A percentile compares a stretch with the other conserved stretches of the same genome.
Conservation (phyloP, 257 asterid species). For the Ballota nigra region DNA sequence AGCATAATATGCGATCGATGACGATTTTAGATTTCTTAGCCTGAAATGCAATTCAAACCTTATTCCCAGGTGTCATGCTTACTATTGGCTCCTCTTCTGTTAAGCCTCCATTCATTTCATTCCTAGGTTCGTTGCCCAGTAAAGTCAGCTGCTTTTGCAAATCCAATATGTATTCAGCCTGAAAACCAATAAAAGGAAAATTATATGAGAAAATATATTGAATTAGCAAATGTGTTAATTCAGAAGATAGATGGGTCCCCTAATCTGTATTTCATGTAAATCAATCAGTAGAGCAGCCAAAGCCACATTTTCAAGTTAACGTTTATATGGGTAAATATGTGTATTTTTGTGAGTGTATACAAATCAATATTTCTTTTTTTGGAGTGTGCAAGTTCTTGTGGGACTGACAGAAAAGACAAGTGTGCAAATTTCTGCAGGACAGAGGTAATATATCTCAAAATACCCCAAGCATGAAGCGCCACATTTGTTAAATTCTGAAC, state of each 20-base stretch:
- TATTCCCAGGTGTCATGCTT: constrained; percentile 68
- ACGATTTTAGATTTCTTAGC: no score
- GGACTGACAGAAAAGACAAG: no score
- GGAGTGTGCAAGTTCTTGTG: no score
- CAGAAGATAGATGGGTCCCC: not conserved
- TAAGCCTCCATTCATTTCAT: constrained; percentile 59
- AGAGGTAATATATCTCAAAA: no score
- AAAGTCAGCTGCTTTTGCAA: constrained; percentile 90
- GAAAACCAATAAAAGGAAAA: constrained; percentile 24
- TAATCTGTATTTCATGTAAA: not conserved
- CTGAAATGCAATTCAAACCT: constrained; percentile 42
- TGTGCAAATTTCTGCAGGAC: no score
- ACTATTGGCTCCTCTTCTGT: constrained; percentile 72
- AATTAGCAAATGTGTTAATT: not conserved
- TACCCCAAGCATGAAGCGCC: no score
- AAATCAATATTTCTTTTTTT: no score
- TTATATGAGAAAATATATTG: not conserved
- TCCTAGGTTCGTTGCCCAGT: constrained; percentile 68
- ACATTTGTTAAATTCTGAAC: no score
- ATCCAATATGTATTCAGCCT: constrained; percentile 93
- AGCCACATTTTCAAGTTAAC: not conserved
- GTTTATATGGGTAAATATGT: no score
- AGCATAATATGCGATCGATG: not conserved
- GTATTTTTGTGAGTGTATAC: no score
- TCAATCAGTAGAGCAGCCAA: not conserved